Percentiles rank a stretch among this genome's conserved stretches.
Evolutionary conservation across 768 basidiomycete species (phyloP).

Genomic region (Candolleomyces aberdarensis): DNA sequence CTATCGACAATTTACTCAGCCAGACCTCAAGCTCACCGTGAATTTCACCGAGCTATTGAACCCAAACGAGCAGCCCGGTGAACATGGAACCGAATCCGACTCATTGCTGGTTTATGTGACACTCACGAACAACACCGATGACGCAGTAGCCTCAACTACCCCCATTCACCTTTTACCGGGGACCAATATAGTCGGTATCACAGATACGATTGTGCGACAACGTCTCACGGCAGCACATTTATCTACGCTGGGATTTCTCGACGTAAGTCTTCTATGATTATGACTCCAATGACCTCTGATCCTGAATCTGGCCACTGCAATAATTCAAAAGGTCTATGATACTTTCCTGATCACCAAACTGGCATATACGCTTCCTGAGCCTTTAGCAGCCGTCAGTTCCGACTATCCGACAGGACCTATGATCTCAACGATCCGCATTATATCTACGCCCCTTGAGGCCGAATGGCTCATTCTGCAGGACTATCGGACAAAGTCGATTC

Average conservation of each 20-base stretch:
- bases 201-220: not conserved
- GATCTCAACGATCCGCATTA: not conserved
- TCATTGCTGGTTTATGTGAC: not conserved
- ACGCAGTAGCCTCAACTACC: not conserved
- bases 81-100: not conserved
- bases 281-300: not conserved
- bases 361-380: not conserved
- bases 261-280: not conserved
- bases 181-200: not conserved
- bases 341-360: not conserved
- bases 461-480: not conserved
- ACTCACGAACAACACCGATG: not conserved
- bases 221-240: not conserved
- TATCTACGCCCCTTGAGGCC: not conserved
- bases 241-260: not conserved
- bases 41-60: not conserved
- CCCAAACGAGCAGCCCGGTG: not conserved
- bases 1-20: not conserved
- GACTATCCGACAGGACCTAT: not conserved
- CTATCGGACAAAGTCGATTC: not conserved
- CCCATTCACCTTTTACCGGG: not conserved
- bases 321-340: not conserved
- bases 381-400: not conserved
- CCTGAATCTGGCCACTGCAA: not conserved
- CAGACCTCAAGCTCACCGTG: not conserved